Evolutionary conservation across 192 early-diverging fungal species (phyloP).

Genomic region (Dissophora ornata): DNA sequence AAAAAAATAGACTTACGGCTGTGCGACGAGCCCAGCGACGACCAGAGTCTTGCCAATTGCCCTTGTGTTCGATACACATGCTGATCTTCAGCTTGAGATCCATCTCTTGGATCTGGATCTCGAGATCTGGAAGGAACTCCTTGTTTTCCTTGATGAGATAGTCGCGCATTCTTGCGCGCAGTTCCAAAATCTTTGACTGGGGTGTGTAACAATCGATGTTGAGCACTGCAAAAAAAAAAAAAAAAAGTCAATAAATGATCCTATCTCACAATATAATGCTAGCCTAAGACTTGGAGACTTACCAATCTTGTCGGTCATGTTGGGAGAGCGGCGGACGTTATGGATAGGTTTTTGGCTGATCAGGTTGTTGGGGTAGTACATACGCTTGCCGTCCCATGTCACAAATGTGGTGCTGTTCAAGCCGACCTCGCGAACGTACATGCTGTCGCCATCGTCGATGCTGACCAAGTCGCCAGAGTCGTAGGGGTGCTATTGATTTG

Average conservation of each 20-base stretch:
- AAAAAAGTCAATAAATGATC: neutral
- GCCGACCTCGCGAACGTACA: conserved; percentile 81
- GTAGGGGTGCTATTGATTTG: conserved; percentile 36
- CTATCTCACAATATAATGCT: no score
- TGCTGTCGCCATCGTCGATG: conserved; percentile 73
- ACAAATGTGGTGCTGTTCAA: conserved; percentile 85
- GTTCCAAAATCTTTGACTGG: conserved; percentile 68
- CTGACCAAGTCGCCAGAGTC: conserved; percentile 82
- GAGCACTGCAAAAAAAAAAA: conserved; percentile 17
- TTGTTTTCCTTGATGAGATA: conserved; percentile 68
- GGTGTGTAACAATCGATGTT: conserved; percentile 80
- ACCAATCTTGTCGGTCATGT: conserved; percentile 61
- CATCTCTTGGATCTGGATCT: conserved; percentile 70
- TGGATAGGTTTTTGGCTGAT: conserved; percentile 72
- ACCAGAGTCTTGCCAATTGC: conserved; percentile 84
- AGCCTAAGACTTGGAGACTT: neutral
- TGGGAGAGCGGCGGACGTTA: conserved; percentile 77
- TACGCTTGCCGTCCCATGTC: conserved; percentile 83
- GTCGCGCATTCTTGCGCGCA: conserved; percentile 74
- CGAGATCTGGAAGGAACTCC: conserved; percentile 63
- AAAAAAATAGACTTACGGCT: conserved; percentile 12
- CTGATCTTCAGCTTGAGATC: conserved; percentile 71
- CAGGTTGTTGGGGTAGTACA: conserved; percentile 80
- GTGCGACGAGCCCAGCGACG: conserved; percentile 47
- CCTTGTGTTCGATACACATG: conserved; percentile 78